A percentile compares a stretch with the other conserved stretches of the same genome.
These are phyloP conservation scores for Eucalyptus globulus DNA, from an alignment of 345 rosid species.

Conservation along the genomic window DNA sequence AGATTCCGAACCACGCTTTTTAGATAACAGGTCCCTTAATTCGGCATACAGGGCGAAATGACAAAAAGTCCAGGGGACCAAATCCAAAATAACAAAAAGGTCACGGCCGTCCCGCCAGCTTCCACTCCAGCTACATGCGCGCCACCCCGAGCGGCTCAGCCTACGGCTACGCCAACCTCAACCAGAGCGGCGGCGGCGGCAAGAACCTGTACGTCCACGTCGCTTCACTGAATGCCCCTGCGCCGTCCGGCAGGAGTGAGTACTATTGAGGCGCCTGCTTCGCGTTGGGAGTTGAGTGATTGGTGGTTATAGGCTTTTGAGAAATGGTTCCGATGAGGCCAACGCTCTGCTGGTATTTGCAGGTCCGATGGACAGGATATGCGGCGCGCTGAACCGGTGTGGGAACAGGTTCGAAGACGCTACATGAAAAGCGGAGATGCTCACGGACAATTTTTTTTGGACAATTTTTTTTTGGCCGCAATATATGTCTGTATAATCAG, in stretches of 20 bases:
- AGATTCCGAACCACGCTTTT: no score
- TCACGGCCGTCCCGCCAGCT: not conserved
- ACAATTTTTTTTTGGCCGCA: not conserved
- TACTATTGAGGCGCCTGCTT: not conserved
- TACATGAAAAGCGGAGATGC: slow-evolving; percentile 35
- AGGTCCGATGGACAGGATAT: not conserved
- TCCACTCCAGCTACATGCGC: not conserved
- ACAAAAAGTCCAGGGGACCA: not conserved
- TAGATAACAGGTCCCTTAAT: not conserved
- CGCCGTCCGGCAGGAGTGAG: not conserved
- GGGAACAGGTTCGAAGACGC: slow-evolving; percentile 49
- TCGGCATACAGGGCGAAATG: not conserved
- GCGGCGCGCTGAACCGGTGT: not conserved
- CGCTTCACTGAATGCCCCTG: not conserved
- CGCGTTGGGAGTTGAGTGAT: not conserved
- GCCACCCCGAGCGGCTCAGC: not conserved
- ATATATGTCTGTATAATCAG: no score
- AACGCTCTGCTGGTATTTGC: not conserved
- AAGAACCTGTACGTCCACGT: not conserved
- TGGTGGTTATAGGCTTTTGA: not conserved
- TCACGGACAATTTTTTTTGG: not conserved
- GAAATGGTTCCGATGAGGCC: not conserved
- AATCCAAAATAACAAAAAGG: not conserved
- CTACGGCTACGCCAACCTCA: not conserved
- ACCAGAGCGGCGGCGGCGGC: not conserved